phyloP scores from a whole-genome alignment of 371 early-diverging fungal genomes.

The Dichotomocladium elegans region DNA sequence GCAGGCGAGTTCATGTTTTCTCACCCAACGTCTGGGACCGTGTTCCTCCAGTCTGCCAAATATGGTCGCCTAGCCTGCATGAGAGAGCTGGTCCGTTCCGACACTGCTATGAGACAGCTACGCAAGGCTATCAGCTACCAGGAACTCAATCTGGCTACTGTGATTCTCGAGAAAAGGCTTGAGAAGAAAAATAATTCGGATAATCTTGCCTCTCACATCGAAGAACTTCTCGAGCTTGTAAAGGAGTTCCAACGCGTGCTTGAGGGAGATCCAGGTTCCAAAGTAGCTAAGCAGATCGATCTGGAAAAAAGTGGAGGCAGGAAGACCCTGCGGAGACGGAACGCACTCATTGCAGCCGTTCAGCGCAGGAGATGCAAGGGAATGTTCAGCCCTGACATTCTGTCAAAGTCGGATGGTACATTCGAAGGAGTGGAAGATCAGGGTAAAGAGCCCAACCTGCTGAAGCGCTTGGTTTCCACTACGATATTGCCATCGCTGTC shows the following conservation, averaged over 20 bases:
- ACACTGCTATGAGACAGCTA: slow-evolving; percentile 1
- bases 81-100: background rate
- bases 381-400: too few relatives aligned
- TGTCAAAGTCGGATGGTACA: background rate
- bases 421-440: background rate
- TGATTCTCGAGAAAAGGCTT: background rate
- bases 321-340: too few relatives aligned
- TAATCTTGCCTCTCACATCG: background rate
- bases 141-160: slow-evolving; percentile 4
- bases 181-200: background rate
- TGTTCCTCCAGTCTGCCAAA: slow-evolving; percentile 17
- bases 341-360: background rate
- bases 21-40: slow-evolving; percentile 7
- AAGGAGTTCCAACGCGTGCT: background rate
- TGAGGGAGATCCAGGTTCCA: background rate
- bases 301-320: slow-evolving; percentile 4
- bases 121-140: background rate
- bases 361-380: background rate
- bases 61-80: slow-evolving; percentile 16
- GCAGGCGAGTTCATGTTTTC: slow-evolving; percentile 13
- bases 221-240: background rate
- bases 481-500: too few relatives aligned
- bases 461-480: background rate
- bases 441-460: background rate
- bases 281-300: background rate